Percentiles rank a stretch among this genome's conserved stretches.
Evolutionary conservation across 768 basidiomycete genomes (phyloP).

Genomic region (Mycena kentingensis): DNA sequence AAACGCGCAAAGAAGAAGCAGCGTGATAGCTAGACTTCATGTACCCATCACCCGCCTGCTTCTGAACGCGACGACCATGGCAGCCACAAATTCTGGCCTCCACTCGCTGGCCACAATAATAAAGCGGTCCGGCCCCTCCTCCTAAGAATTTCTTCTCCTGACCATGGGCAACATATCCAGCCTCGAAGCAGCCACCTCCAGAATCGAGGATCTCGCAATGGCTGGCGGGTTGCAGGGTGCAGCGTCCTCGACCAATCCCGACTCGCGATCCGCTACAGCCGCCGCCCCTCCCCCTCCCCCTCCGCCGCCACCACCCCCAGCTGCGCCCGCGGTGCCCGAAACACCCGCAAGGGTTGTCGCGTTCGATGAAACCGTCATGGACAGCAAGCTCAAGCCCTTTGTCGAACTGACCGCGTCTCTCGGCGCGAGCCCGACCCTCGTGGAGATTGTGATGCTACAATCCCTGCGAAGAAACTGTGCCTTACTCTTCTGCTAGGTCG

Average conservation of each 20-base stretch:
- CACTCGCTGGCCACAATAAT: constrained; percentile 81
- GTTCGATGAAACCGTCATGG: constrained; percentile 73
- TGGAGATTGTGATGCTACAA: constrained; percentile 68
- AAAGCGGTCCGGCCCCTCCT: constrained; percentile 59
- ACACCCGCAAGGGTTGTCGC: constrained; percentile 64
- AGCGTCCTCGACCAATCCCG: constrained; percentile 14
- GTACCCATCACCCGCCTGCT: too few relatives aligned
- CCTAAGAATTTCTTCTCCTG: constrained; percentile 9
- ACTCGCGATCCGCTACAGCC: constrained; percentile 25
- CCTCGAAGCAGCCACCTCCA: constrained; percentile 89
- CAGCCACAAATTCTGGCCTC: constrained; percentile 46
- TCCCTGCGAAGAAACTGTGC: neutral
- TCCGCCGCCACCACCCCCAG: constrained; percentile 38
- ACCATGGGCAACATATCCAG: constrained; percentile 40
- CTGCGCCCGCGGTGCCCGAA: constrained; percentile 37
- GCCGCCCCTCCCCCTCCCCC: constrained; percentile 38
- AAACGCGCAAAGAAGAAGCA: constrained; percentile 81
- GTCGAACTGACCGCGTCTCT: constrained; percentile 70
- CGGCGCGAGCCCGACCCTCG: constrained; percentile 65
- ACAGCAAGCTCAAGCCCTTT: constrained; percentile 74
- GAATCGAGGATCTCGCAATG: constrained; percentile 87
- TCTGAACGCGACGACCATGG: too few relatives aligned
- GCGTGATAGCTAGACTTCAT: constrained; percentile 13
- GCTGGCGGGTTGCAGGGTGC: constrained; percentile 40
- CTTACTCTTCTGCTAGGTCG: constrained; percentile 49